Evolutionary conservation across 1,284 basidiomycete species (phyloP), one percentile per base, ranked within the genome.

Genomic region (Ganoderma boninense): DNA sequence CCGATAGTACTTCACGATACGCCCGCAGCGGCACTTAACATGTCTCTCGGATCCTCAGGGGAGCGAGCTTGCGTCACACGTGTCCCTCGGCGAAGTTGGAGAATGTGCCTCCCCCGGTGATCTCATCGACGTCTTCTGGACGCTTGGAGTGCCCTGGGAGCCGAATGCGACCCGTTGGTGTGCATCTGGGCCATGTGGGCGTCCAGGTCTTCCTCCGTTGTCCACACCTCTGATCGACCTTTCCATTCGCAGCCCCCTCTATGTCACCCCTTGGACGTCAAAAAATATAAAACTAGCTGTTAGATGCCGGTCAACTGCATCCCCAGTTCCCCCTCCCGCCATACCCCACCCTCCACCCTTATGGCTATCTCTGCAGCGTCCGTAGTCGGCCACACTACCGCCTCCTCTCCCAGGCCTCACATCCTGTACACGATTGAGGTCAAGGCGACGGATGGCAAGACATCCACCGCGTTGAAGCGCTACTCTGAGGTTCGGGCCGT

Each of bases 361-460:
- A 77, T 79, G 78, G 29, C 73, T 42, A 62, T 75, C 64, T 64
- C 69, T 38, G 68, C 66, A 18, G 74, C 75, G 32, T 67, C 82
- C 62, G 84, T 86, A 75, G 70, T 76, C n/a, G 78, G 77, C 42
- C 87, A 89, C 74, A 87, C 87, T 2, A 87, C 87, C 29, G 79
- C 85, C 62, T 87, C 87, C 29, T 77, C 73, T n/a, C 87, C 87
- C 63, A 81, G 82, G 23, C 85, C 87, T 46, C 87, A 88, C 74
- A 83, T 88, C 75, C 77, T 87, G 43, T 88, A 88, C 75, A 77
- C 78, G 65, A 71, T 87, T 69, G 75, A 84, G 65, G 81, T 83
- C 59, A 79, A 74, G 35, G 74, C 78, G 10, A 75, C 80, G 68
- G 76, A 79, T 52, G 85, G 83, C 8, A 79, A 79, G 60, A 80